Base-by-base conservation (phyloP, 2,329 filamentous ascomycete genomes). In the Fusarium paranaense region DNA sequence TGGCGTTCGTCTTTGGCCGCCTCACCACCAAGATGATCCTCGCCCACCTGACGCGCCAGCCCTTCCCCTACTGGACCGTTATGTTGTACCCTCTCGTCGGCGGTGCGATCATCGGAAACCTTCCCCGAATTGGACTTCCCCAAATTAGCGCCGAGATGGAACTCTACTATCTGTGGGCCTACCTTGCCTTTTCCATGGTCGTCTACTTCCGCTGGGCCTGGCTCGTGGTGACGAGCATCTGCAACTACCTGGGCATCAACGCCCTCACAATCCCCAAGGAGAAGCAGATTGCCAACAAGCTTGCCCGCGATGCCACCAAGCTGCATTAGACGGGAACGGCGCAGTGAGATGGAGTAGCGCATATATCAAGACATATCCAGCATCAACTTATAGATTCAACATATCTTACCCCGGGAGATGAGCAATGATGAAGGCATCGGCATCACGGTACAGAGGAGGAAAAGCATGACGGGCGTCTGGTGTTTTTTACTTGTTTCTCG, bases 11-110 rank as follows among this genome's bases (percentile, higher is more conserved):
- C 68, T 98, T 99, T 82, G 97, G 97, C 38, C 93, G 97, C 76
- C 95, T 99, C 92, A 98, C 97, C 0, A 99, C 97, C 42, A 99
- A 98, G 87, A 98, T 98, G 83, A 99, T 99, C 80, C 91, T 99
- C 20, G 96, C 97, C 4, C 97, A 99, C 83, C 87, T 99, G 61
- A 97, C 97, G 2, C 91, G 91, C 72, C 97, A 98, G 82, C 94
- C 96, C 5, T 99, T 98, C 84, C 97, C 97, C 2, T 97, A 94
- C 88, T 98, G 95, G 95, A 98, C 97, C 13, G 89, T 97, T 58
- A 94, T 98, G 89, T 88, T 98, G 40, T 91, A 90, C 37, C 97
- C 97, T 9, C 91, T 99, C 42, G 89, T 98, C 57, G 93, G 94
- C 60, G 97, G 97, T 62, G 95, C 95, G 8, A 79, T 96, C 2